These are phyloP conservation scores for Rugosomyces carneus DNA, from an alignment of 1,284 basidiomycete species.

Conservation along the genomic window DNA sequence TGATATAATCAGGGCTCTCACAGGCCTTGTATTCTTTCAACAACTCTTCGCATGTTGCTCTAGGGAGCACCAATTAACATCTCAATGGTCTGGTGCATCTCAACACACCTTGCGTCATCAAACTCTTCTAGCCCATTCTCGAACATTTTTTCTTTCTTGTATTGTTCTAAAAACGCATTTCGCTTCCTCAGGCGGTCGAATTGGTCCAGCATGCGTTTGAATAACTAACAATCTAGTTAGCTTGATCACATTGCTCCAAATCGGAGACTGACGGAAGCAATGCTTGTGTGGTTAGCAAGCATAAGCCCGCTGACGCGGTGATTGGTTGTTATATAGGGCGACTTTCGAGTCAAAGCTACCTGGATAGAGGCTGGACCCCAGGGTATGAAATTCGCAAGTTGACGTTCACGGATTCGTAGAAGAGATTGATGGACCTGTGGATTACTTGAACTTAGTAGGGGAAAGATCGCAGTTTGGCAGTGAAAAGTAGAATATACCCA, in stretches of 20 bases:
- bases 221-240: constrained; percentile 50
- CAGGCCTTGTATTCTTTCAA: constrained; percentile 91
- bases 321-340: constrained; percentile 82
- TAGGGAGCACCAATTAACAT: constrained; percentile 23
- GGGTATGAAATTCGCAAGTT: constrained; percentile 96
- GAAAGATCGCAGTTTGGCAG: neutral
- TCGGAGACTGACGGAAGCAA: constrained; percentile 71
- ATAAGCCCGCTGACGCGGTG: constrained; percentile 96
- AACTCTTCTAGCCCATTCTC: constrained; percentile 90
- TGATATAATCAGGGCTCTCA: constrained; percentile 87
- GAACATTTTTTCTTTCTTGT: constrained; percentile 96
- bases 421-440: constrained; percentile 91
- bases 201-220: constrained; percentile 95
- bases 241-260: neutral
- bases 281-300: constrained; percentile 98
- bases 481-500: constrained; percentile 31
- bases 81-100: constrained; percentile 3
- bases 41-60: constrained; percentile 80
- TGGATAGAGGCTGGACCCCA: constrained; percentile 99
- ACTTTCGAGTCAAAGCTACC: constrained; percentile 90
- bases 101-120: constrained; percentile 77
- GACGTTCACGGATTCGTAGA: constrained; percentile 92
- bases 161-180: constrained; percentile 96
- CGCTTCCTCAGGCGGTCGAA: constrained; percentile 86
- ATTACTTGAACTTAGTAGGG: neutral